Conservation (phyloP, 2,329 filamentous ascomycete species). For the Fusarium chuoi region DNA sequence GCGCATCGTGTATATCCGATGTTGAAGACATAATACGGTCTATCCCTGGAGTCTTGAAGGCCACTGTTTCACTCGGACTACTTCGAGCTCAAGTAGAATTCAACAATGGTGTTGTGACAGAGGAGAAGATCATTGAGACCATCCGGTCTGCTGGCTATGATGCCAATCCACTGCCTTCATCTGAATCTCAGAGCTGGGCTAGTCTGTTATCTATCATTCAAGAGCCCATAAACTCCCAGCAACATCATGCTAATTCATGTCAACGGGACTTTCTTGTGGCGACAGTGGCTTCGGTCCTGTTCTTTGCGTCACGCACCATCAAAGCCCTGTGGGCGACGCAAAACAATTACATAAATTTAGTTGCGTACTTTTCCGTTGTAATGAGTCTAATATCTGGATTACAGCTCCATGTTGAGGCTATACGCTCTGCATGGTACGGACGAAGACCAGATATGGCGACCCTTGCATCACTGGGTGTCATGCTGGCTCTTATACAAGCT, state of each 20-base stretch:
- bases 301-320: neutral
- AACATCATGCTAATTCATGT: neutral
- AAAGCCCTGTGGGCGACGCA: neutral
- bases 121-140: accelerated
- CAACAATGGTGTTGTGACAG: neutral
- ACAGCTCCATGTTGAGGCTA: accelerated
- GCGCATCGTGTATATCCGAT: neutral
- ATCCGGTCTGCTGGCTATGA: neutral
- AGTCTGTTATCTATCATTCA: neutral
- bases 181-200: neutral
- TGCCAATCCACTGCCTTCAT: neutral
- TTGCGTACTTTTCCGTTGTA: accelerated
- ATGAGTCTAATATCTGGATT: neutral
- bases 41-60: neutral
- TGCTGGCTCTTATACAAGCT: neutral
- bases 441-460: neutral
- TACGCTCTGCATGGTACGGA: neutral
- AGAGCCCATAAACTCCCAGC: neutral
- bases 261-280: neutral
- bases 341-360: too few relatives aligned
- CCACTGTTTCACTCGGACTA: neutral
- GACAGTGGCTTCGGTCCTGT: neutral
- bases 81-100: neutral
- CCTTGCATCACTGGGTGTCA: neutral
- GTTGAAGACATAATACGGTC: neutral